Base-by-base conservation (phyloP, 164 flowering plant genomes). In the Houttuynia cordata region DNA sequence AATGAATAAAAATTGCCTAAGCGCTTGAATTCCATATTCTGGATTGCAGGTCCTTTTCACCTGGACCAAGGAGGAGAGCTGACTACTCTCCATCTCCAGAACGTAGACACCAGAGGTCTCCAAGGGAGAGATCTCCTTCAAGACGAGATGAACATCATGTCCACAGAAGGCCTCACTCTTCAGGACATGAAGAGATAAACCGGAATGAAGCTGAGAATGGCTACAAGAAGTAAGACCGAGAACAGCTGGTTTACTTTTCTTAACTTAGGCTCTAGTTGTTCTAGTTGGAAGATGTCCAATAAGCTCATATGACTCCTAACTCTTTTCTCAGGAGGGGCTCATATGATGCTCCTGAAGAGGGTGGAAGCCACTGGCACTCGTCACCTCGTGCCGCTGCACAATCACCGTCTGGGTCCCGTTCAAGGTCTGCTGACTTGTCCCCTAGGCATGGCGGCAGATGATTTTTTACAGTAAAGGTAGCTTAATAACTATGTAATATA, bases 361-460 rank as follows among this genome's bases (percentile, higher is more conserved):
- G 55, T 22, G 69, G 73, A 47, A 66, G 49, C 23, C 71, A 56
- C 7, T 73, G 81, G 80, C 80, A 76, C 67, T 72, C 85, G 18
- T 72, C 85, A 20, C 82, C 85, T 49, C 68, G 75, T 53, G 72
- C 20, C 5, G 24, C 60, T 23, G 81, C 89, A 4, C 75, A 87
- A 56, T 85, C 96, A 10, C 96, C 89, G 13, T 78, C 89, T 49
- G 87, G 89, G 34, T 85, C 88, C 0, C 73, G 96, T 20, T 88
- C 96, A 14, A 73, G 89, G 66, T 85, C 91, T 62, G 83, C 83
- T 10, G 96, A 85, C 60, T 6, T 76, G 56, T 80, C 83, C 9
- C 88, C 88, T 20, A 66, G 67, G 55, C 66, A 62, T 60, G 65
- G 80, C 68, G 58, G 76, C 30, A 24, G 57, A 54, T 54, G 37